Conservation (phyloP, 441 rosid species). For the Brassica balearica region DNA sequence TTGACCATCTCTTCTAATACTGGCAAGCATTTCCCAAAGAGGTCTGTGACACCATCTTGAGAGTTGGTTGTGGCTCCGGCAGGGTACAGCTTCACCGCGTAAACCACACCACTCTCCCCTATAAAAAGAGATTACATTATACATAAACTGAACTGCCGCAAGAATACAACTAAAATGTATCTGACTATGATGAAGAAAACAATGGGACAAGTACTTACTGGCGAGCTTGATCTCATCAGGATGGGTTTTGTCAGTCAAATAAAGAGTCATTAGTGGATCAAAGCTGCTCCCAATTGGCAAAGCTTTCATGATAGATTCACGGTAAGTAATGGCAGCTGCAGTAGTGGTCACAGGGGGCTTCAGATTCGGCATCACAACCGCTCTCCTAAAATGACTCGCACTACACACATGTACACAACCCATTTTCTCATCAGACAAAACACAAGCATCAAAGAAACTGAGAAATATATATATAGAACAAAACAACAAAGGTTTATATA, state of each 20-base stretch:
- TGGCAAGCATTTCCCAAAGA: slow-evolving; percentile 86
- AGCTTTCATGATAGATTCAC: slow-evolving; percentile 67
- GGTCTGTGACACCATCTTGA: slow-evolving; percentile 93
- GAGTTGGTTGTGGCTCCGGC: slow-evolving; percentile 98
- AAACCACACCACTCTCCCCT: slow-evolving; percentile 86
- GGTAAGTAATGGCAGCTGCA: slow-evolving; percentile 69
- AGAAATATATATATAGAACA: too few species aligned
- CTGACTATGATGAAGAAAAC: slow-evolving; percentile 23
- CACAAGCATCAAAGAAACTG: background rate
- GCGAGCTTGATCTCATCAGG: slow-evolving; percentile 88
- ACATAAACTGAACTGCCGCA: background rate
- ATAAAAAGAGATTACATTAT: slow-evolving; percentile 3
- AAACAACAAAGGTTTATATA: too few species aligned
- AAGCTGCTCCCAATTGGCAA: slow-evolving; percentile 59
- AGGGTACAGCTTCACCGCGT: slow-evolving; percentile 93
- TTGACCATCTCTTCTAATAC: slow-evolving; percentile 87
- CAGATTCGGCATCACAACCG: slow-evolving; percentile 91
- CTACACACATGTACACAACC: slow-evolving; percentile 43
- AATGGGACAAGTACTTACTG: slow-evolving; percentile 46
- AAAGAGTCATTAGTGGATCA: slow-evolving; percentile 86
- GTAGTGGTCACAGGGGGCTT: slow-evolving; percentile 86
- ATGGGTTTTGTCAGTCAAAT: slow-evolving; percentile 76
- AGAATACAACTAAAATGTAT: background rate
- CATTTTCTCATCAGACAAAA: slow-evolving; percentile 19
- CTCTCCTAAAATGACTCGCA: slow-evolving; percentile 75